phyloP scores from a whole-genome alignment of 495 filamentous ascomycete species.

The Eremomyces bilateralis region DNA sequence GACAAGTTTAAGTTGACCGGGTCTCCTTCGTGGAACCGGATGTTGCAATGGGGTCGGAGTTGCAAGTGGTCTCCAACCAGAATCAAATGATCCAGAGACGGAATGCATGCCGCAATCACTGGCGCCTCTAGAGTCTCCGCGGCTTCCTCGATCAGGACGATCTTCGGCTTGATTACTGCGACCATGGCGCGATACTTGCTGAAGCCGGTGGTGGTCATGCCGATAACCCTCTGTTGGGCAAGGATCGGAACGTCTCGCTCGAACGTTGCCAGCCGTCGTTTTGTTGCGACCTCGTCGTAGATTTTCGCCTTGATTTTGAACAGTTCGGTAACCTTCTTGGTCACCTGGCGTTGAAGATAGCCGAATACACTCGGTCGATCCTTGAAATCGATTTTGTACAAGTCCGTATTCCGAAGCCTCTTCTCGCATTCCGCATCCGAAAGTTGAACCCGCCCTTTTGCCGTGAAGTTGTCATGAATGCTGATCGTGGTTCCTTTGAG shows the following conservation, averaged over 20 bases:
- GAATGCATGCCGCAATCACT: slow-evolving; percentile 38
- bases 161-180: slow-evolving; percentile 41
- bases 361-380: slow-evolving; percentile 39
- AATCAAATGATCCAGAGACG: slow-evolving; percentile 49
- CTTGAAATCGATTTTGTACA: slow-evolving; percentile 33
- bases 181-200: slow-evolving; percentile 67
- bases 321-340: slow-evolving; percentile 20
- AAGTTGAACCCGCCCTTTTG: slow-evolving; percentile 8
- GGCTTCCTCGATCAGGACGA: slow-evolving; percentile 56
- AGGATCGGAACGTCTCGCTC: slow-evolving; percentile 31
- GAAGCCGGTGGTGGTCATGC: slow-evolving; percentile 67
- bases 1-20: slow-evolving; percentile 47
- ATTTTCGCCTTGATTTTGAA: slow-evolving; percentile 22
- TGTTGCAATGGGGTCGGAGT: slow-evolving; percentile 38
- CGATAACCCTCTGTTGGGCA: slow-evolving; percentile 34
- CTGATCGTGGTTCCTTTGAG: slow-evolving; percentile 27
- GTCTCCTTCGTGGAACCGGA: slow-evolving; percentile 24
- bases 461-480: slow-evolving; percentile 28
- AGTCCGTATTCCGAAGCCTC: slow-evolving; percentile 21
- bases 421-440: slow-evolving; percentile 16
- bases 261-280: slow-evolving; percentile 31
- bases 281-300: slow-evolving; percentile 23
- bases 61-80: slow-evolving; percentile 62
- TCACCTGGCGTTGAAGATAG: slow-evolving; percentile 25
- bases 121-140: slow-evolving; percentile 50